Base-by-base conservation (phyloP, 139 green algal species). In the Gonium pectorale region DNA sequence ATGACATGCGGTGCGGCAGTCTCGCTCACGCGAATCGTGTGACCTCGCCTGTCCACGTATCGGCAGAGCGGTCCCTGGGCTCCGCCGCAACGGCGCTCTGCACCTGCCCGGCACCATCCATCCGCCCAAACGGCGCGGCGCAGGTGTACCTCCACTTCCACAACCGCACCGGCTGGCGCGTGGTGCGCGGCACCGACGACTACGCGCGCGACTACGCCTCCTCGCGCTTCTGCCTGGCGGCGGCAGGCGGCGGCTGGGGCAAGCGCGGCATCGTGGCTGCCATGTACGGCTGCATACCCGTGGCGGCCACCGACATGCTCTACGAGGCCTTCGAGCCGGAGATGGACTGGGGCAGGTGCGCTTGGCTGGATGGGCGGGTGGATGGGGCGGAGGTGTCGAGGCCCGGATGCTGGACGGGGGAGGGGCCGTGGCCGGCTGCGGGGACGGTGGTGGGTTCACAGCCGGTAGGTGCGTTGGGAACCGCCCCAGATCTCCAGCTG, bases 291-390 rank as follows among this genome's bases (percentile, higher is more conserved):
- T 91, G 87, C 66, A 86, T 91, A 15, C 87, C 87, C 40, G 83
- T 91, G 13, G 54, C 52, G 0, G 87, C 87, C 31, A 91, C 87
- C 0, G 87, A 91, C 79, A 87, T 91, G 59, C 64, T 91, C 79
- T 87, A 87, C 52, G 87, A 91, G 72, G 87, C 87, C 11, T 91
- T 91, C 67, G 87, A 91, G 72, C 87, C 87, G 0, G 87, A 91
- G 79, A 69, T 91, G 79, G 78, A 87, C 64, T 91, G 87, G 87
- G 59, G 51, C 64, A 85, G 79, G 79, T 85, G 46, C 33, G 60
- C 40, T 40, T 40, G 49, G 49, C 11, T 15, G n/a, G n/a, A n/a
- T n/a, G n/a, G n/a, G n/a, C n/a, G n/a, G n/a, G n/a, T n/a, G n/a
- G n/a, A n/a, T n/a, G 11, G 15, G 46, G 15, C 46, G 11, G 46